A percentile compares a stretch with the other conserved stretches of the same genome.
phyloP scores from a whole-genome alignment of 129 eudicot species.

The Scalesia atractyloides region DNA sequence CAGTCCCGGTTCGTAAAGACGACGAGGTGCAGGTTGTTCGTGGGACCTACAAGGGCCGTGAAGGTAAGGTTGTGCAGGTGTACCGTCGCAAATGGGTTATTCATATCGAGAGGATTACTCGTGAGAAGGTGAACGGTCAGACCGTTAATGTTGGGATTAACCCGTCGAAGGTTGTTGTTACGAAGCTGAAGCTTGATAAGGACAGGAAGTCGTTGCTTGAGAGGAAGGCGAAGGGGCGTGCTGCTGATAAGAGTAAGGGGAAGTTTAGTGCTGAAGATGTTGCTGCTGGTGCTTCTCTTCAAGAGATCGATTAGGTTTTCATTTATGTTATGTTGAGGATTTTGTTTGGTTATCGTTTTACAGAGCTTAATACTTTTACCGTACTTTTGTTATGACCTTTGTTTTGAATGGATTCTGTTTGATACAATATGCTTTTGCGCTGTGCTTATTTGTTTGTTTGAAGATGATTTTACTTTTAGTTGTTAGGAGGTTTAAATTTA shows the following conservation, averaged over 20 bases:
- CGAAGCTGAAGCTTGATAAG: constrained; percentile 42
- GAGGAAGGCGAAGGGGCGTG: constrained; percentile 38
- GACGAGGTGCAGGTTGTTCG: constrained; percentile 51
- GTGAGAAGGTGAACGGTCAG: constrained; percentile 41
- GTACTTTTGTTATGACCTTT: constrained; percentile 19
- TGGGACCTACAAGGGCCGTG: constrained; percentile 54
- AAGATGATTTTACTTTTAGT: background rate
- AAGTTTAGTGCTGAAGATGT: constrained; percentile 40
- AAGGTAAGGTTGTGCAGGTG: constrained; percentile 52
- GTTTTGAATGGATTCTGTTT: constrained; percentile 7
- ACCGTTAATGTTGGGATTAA: constrained; percentile 38
- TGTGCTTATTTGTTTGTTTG: background rate
- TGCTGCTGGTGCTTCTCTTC: constrained; percentile 44
- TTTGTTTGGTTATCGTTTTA: background rate
- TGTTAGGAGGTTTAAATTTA: too few species aligned
- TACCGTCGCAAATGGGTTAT: constrained; percentile 50
- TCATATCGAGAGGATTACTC: constrained; percentile 43
- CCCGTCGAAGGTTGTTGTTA: constrained; percentile 31
- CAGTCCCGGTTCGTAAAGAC: constrained; percentile 46
- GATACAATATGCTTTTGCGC: background rate
- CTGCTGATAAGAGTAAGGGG: constrained; percentile 32
- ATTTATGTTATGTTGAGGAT: constrained; percentile 24
- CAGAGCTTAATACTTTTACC: constrained; percentile 10
- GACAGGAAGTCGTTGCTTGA: constrained; percentile 44
- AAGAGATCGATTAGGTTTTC: constrained; percentile 43